Conservation (phyloP, 352 stramenopile genomes). For the Blastocystis hominis region DNA sequence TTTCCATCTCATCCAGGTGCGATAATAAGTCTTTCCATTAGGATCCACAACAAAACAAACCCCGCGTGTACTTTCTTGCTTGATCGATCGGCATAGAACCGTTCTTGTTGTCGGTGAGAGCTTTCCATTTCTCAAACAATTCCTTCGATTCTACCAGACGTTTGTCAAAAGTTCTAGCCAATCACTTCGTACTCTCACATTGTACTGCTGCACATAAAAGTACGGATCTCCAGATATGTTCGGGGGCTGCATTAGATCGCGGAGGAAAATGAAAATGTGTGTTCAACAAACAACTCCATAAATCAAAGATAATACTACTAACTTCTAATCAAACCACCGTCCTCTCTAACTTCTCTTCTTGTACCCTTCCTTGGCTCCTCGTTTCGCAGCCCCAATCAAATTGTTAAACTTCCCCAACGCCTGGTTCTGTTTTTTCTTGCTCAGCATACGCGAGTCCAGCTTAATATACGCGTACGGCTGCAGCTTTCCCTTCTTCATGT, state of each 20-base stretch:
- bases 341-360: background rate
- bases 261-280: background rate
- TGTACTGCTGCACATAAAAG: slow-evolving; percentile 22
- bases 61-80: background rate
- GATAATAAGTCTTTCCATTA: background rate
- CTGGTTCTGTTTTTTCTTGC: slow-evolving; percentile 54
- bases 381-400: slow-evolving; percentile 48
- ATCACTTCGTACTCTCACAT: background rate
- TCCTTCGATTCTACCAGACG: slow-evolving; percentile 35
- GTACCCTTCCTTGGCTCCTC: slow-evolving; percentile 10
- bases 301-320: background rate
- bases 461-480: slow-evolving; percentile 47
- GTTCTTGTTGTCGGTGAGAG: background rate
- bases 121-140: slow-evolving; percentile 45
- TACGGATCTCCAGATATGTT: slow-evolving; percentile 9
- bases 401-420: slow-evolving; percentile 52
- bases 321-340: background rate
- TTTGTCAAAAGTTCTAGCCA: slow-evolving; percentile 12
- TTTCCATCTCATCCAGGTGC: slow-evolving; percentile 29
- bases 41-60: background rate
- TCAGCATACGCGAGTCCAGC: slow-evolving; percentile 26
- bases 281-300: background rate
- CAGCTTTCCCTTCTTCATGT: slow-evolving; percentile 54
- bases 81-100: background rate
- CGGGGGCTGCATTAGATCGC: background rate